phyloP scores from a whole-genome alignment of 352 stramenopile genomes.

The Thraustochytrium striatum region DNA sequence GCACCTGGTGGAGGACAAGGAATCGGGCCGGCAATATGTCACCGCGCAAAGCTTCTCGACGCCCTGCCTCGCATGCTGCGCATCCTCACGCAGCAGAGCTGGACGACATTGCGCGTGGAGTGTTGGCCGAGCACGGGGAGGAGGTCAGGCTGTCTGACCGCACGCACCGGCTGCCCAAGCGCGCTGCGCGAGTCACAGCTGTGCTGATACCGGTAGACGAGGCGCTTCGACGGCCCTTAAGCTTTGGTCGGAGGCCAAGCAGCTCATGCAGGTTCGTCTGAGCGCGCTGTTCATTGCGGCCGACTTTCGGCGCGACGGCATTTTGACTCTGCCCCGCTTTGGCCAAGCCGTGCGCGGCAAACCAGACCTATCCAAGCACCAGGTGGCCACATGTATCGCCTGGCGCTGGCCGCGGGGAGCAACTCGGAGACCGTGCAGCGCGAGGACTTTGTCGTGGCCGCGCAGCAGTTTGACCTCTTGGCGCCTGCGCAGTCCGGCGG shows the following conservation, averaged over 20 bases:
- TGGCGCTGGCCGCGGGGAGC: background rate
- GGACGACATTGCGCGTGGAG: background rate
- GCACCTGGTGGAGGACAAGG: constrained; percentile 11
- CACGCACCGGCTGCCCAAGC: background rate
- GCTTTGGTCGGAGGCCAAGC: background rate
- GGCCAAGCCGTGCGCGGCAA: background rate
- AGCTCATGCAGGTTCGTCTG: background rate
- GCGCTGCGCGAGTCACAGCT: background rate
- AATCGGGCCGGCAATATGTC: constrained; percentile 6
- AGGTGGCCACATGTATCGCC: background rate
- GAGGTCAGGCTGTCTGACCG: background rate
- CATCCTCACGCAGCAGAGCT: background rate
- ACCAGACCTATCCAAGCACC: constrained; percentile 14
- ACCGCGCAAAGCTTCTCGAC: background rate
- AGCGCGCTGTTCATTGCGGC: constrained; percentile 3
- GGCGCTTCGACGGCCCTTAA: background rate
- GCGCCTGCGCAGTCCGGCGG: background rate
- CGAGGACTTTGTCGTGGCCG: constrained; percentile 24
- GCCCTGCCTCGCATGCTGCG: background rate
- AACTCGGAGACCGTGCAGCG: constrained; percentile 40
- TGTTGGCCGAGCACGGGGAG: background rate
- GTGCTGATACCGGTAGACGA: constrained; percentile 9
- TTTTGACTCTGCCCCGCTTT: constrained; percentile 2
- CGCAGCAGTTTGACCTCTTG: background rate
- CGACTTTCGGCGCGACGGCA: background rate